Evolutionary conservation across 176 grass and related monocot species (phyloP).

Genomic region (Ensete glaucum): DNA sequence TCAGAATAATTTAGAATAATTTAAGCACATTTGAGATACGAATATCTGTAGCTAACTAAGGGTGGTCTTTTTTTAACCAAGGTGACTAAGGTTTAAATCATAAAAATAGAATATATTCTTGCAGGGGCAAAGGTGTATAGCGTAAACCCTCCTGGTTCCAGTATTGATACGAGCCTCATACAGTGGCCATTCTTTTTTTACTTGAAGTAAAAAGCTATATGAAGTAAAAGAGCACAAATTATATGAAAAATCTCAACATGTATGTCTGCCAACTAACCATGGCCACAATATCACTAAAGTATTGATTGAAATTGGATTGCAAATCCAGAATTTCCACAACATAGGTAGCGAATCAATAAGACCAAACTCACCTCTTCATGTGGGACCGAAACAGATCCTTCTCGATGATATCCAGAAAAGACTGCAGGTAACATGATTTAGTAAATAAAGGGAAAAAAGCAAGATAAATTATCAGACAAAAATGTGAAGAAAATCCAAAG

Average conservation of each 20-base stretch:
- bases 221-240: neutral
- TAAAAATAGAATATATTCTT: too few relatives aligned
- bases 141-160: too few relatives aligned
- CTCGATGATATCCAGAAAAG: slow-evolving; percentile 91
- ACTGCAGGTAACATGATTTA: slow-evolving; percentile 37
- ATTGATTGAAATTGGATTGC: neutral
- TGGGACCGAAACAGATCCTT: slow-evolving; percentile 82
- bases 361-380: slow-evolving; percentile 69
- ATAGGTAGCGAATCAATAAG: neutral
- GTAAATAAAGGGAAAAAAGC: slow-evolving; percentile 2
- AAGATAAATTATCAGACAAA: neutral
- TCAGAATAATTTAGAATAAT: too few relatives aligned
- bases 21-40: too few relatives aligned
- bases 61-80: too few relatives aligned
- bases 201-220: too few relatives aligned
- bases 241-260: neutral
- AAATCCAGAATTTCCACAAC: neutral
- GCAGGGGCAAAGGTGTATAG: too few relatives aligned
- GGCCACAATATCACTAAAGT: too few relatives aligned
- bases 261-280: neutral
- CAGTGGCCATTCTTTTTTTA: too few relatives aligned
- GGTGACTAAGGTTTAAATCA: too few relatives aligned
- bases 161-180: too few relatives aligned
- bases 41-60: too few relatives aligned
- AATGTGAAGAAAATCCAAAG: slow-evolving; percentile 11